phyloP scores from a whole-genome alignment of 768 basidiomycete species.

The Tricholoma flavovirens region DNA sequence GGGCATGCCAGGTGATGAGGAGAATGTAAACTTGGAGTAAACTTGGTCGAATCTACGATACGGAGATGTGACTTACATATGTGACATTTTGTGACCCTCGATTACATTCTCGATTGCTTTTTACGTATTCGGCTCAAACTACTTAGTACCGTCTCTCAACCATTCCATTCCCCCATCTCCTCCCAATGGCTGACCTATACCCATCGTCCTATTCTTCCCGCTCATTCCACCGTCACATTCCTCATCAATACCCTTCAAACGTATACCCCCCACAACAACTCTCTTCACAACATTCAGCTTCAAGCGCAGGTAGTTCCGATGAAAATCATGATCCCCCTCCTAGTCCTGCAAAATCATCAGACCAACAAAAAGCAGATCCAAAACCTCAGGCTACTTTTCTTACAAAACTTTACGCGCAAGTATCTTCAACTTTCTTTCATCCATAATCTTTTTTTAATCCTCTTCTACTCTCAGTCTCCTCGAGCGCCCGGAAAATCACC shows the following conservation, averaged over 20 bases:
- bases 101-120: neutral
- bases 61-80: neutral
- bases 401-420: slow-evolving; percentile 93
- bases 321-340: slow-evolving; percentile 46
- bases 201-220: slow-evolving; percentile 37
- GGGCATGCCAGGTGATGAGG: slow-evolving; percentile 19
- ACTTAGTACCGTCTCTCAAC: slow-evolving; percentile 20
- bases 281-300: slow-evolving; percentile 35
- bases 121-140: slow-evolving; percentile 43
- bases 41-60: no score
- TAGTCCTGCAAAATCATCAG: slow-evolving; percentile 36
- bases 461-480: slow-evolving; percentile 51
- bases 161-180: slow-evolving; percentile 17
- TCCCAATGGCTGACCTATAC: slow-evolving; percentile 52
- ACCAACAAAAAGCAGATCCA: slow-evolving; percentile 56
- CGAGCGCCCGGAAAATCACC: slow-evolving; percentile 88
- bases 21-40: slow-evolving; percentile 16
- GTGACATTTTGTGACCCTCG: neutral
- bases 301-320: slow-evolving; percentile 35
- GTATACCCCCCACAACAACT: slow-evolving; percentile 32
- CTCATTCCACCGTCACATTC: slow-evolving; percentile 26
- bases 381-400: slow-evolving; percentile 94
- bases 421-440: slow-evolving; percentile 16
- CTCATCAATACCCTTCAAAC: slow-evolving; percentile 26
- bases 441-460: slow-evolving; percentile 10